These are phyloP conservation scores for Emydomyces testavorans DNA, from an alignment of 2,329 filamentous ascomycete genomes.

Conservation along the genomic window DNA sequence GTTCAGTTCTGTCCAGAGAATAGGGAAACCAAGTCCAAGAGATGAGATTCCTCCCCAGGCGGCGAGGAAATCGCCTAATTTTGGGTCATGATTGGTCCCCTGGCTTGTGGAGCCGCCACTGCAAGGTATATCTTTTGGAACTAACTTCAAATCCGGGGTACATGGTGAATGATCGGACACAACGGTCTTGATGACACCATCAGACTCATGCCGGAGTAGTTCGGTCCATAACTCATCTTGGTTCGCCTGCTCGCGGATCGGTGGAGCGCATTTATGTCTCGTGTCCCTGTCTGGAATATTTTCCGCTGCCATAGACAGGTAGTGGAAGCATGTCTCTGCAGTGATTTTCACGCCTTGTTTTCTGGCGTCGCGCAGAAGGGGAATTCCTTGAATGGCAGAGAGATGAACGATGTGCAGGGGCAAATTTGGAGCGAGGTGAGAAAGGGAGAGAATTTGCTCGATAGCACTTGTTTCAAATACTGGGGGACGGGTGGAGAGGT, in stretches of 20 bases:
- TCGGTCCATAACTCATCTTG: conserved; percentile 82
- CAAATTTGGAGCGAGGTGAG: conserved; percentile 66
- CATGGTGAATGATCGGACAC: conserved; percentile 95
- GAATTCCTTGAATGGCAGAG: conserved; percentile 78
- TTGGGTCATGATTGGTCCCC: conserved; percentile 25
- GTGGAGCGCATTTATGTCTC: conserved; percentile 88
- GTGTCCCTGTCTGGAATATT: conserved; percentile 75
- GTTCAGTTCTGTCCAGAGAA: conserved; percentile 68
- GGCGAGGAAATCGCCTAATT: conserved; percentile 75
- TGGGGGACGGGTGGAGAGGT: conserved; percentile 79
- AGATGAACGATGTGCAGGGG: conserved; percentile 90
- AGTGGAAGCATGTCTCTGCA: conserved; percentile 93
- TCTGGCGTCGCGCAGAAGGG: conserved; percentile 63
- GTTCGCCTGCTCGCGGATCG: conserved; percentile 70
- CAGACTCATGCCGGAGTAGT: conserved; percentile 44
- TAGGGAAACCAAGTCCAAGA: conserved; percentile 82
- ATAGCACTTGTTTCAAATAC: conserved; percentile 87
- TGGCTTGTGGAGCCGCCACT: conserved; percentile 23
- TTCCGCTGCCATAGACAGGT: conserved; percentile 74
- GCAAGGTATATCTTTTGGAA: conserved; percentile 58
- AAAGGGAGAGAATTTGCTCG: conserved; percentile 70
- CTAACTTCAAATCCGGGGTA: conserved; percentile 83
- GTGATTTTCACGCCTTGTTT: conserved; percentile 69
- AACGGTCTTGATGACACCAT: conserved; percentile 74
- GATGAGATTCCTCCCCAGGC: conserved; percentile 95